Percentiles rank a stretch among this genome's conserved stretches.
Conservation (phyloP, 73 alveolate genomes). For the Durusdinium trenchii region DNA sequence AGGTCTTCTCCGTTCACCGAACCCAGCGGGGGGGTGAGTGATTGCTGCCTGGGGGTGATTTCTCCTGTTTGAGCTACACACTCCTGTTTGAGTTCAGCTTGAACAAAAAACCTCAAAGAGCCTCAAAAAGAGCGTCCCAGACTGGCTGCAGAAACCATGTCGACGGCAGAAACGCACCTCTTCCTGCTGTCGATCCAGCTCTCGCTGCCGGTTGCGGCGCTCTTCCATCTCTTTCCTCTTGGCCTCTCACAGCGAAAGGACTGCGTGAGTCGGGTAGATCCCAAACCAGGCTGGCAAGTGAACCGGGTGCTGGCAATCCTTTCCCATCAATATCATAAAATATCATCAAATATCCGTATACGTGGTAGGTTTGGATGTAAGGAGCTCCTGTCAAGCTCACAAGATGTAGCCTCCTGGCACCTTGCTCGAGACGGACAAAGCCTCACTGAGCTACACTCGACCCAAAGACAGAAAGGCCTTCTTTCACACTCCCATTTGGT, state of each 20-base stretch:
- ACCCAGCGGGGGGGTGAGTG: too few relatives aligned
- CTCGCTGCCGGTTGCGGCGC: slow-evolving; percentile 34
- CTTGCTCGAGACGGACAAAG: too few relatives aligned
- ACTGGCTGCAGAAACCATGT: neutral
- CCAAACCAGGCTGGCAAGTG: neutral
- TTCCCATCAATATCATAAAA: too few relatives aligned
- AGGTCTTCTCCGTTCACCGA: too few relatives aligned
- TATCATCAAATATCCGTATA: too few relatives aligned
- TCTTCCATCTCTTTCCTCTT: neutral
- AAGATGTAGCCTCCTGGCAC: too few relatives aligned
- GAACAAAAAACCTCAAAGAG: neutral
- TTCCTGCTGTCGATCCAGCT: slow-evolving; percentile 6
- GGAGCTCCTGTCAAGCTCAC: too few relatives aligned
- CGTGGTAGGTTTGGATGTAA: too few relatives aligned
- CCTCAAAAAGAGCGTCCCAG: neutral
- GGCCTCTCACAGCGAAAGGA: neutral
- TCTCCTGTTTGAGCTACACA: neutral
- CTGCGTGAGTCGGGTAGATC: neutral
- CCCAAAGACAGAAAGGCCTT: too few relatives aligned
- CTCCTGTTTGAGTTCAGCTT: neutral
- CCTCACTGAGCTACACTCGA: too few relatives aligned
- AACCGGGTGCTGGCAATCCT: too few relatives aligned
- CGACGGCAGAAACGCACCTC: neutral
- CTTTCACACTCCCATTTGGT: too few relatives aligned
- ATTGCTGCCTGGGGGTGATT: neutral